These are phyloP conservation scores for Passiflora organensis DNA, from an alignment of 345 rosid genomes.

Conservation along the genomic window DNA sequence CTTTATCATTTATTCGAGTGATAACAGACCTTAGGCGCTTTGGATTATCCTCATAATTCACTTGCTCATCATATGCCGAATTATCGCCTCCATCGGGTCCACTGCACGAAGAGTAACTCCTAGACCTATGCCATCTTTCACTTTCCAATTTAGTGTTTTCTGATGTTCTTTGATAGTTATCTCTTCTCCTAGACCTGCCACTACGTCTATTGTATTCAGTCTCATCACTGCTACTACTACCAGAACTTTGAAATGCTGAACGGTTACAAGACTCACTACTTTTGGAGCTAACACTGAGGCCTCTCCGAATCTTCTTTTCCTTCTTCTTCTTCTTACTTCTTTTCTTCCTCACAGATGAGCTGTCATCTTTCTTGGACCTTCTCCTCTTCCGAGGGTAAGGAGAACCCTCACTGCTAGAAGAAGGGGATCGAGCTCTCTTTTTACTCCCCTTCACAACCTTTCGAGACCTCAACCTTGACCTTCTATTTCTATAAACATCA, in stretches of 20 bases:
- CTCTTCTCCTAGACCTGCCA: slow-evolving; percentile 31
- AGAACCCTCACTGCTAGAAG: slow-evolving; percentile 42
- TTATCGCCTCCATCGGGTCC: slow-evolving; percentile 22
- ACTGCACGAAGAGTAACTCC: slow-evolving; percentile 31
- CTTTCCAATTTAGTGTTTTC: slow-evolving; percentile 19
- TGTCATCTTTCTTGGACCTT: slow-evolving; percentile 36
- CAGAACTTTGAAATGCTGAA: slow-evolving; percentile 30
- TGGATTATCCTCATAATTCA: slow-evolving; percentile 25
- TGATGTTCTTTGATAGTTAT: slow-evolving; percentile 14
- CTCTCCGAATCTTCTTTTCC: slow-evolving; percentile 44
- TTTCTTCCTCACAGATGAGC: slow-evolving; percentile 29
- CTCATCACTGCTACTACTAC: slow-evolving; percentile 31
- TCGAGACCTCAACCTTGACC: slow-evolving; percentile 37
- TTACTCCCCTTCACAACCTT: slow-evolving; percentile 40
- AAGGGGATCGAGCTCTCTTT: slow-evolving; percentile 44
- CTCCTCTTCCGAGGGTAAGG: slow-evolving; percentile 29
- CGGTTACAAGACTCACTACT: slow-evolving; percentile 40
- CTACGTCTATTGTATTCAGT: slow-evolving; percentile 38
- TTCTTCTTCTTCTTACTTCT: slow-evolving; percentile 8
- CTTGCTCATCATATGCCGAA: slow-evolving; percentile 30
- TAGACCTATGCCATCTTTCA: slow-evolving; percentile 31
- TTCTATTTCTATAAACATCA: slow-evolving; percentile 38
- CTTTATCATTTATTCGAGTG: slow-evolving; percentile 25
- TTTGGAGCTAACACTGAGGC: slow-evolving; percentile 32
- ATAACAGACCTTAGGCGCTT: slow-evolving; percentile 59